Conservation (phyloP, 768 basidiomycete species). For the Pisolithus albus region DNA sequence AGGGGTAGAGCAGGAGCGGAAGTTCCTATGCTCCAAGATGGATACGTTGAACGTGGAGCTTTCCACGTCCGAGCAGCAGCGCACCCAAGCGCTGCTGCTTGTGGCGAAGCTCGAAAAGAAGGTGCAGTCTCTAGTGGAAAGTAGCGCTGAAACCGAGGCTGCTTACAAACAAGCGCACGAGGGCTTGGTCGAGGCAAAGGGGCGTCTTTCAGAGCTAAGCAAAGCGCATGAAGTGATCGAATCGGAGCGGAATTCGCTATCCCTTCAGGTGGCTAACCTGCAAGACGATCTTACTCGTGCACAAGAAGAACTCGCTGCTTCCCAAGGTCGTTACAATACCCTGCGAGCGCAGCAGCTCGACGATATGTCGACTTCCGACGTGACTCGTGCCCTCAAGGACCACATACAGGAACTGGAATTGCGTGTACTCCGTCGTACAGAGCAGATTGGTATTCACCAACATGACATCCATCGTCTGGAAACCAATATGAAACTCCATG, state of each 20-base stretch:
- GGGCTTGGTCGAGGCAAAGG: conserved; percentile 25
- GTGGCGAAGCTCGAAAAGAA: conserved; percentile 31
- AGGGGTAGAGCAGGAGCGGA: conserved; percentile 17
- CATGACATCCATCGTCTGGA: conserved; percentile 74
- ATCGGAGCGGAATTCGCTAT: conserved; percentile 59
- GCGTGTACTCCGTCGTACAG: conserved; percentile 57
- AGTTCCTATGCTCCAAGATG: conserved; percentile 26
- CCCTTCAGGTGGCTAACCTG: conserved; percentile 60
- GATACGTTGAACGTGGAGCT: conserved; percentile 29
- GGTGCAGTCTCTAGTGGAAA: conserved; percentile 26
- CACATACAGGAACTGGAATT: conserved; percentile 67
- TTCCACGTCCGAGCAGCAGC: conserved; percentile 25
- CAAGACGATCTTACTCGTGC: conserved; percentile 47
- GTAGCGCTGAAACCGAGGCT: conserved; percentile 26
- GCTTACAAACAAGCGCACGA: conserved; percentile 32
- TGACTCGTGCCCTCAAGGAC: conserved; percentile 45
- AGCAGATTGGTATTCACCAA: conserved; percentile 72
- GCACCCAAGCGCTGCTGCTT: conserved; percentile 20
- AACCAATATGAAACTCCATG: conserved; percentile 65
- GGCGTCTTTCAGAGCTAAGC: conserved; percentile 38
- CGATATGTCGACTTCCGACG: conserved; percentile 51
- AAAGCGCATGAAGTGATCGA: conserved; percentile 50
- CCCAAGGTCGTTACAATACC: conserved; percentile 53
- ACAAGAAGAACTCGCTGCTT: conserved; percentile 47
- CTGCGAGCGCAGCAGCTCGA: conserved; percentile 65